Percentiles rank a stretch among this genome's conserved stretches.
Evolutionary conservation across 1,284 basidiomycete genomes (phyloP).

Genomic region (Ganoderma lingzhi): DNA sequence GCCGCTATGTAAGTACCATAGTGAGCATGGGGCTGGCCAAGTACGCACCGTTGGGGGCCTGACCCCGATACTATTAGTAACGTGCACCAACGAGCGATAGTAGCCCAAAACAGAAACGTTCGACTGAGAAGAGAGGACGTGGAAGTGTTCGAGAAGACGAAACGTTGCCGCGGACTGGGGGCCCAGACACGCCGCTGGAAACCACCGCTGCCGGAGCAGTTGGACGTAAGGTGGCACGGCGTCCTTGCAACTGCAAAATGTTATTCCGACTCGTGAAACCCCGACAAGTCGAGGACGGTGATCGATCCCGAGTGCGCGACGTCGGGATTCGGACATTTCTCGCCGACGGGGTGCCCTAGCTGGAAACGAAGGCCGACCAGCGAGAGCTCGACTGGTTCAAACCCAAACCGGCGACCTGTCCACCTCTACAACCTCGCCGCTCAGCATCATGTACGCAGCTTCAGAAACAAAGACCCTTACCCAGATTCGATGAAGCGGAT

Average conservation of each 20-base stretch:
- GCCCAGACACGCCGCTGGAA: background rate
- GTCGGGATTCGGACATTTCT: background rate
- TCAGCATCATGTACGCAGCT: background rate
- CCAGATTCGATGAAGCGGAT: background rate
- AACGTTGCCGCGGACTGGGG: background rate
- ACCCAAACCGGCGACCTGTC: background rate
- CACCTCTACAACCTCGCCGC: background rate
- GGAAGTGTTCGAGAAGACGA: background rate
- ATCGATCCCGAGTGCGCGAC: background rate
- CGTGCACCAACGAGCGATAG: background rate
- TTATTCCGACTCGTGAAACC: background rate
- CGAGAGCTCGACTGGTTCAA: background rate
- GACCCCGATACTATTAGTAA: background rate
- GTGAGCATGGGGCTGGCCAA: background rate
- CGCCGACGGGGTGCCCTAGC: background rate
- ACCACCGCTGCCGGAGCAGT: background rate
- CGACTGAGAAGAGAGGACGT: background rate
- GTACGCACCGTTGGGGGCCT: background rate
- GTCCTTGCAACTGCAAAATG: background rate
- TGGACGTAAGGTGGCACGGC: background rate
- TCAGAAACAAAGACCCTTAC: background rate
- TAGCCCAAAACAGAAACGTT: background rate
- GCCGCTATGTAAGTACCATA: background rate
- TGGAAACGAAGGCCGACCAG: background rate
- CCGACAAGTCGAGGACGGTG: background rate